Evolutionary conservation across 2,329 filamentous ascomycete genomes (phyloP).

Genomic region (Sclerotinia spermophila): DNA sequence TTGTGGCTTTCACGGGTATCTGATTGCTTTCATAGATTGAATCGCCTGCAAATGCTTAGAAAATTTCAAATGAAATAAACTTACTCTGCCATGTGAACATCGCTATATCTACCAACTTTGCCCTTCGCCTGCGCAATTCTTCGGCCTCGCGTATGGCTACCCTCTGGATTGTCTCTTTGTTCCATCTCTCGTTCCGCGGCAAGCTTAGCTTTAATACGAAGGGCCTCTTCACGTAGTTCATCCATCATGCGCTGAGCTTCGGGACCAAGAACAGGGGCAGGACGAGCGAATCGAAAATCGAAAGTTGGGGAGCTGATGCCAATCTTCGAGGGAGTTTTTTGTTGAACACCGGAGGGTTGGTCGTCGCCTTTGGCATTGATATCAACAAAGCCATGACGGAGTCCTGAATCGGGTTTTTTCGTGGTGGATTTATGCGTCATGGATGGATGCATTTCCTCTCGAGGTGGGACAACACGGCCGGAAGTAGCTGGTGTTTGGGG

Average conservation of each 20-base stretch:
- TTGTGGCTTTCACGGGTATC: background rate
- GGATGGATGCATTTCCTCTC: slow-evolving; percentile 88
- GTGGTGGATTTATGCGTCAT: slow-evolving; percentile 72
- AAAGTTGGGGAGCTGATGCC: slow-evolving; percentile 56
- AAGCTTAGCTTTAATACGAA: slow-evolving; percentile 67
- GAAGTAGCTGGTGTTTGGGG: slow-evolving; percentile 58
- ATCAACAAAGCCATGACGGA: slow-evolving; percentile 78
- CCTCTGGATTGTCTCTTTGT: slow-evolving; percentile 46
- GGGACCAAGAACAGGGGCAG: slow-evolving; percentile 55
- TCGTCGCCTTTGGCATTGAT: slow-evolving; percentile 46
- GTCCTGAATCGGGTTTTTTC: slow-evolving; percentile 72
- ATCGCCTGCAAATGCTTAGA: background rate
- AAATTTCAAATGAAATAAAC: background rate
- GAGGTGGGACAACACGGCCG: slow-evolving; percentile 64
- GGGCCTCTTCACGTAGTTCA: slow-evolving; percentile 68
- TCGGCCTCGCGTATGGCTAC: slow-evolving; percentile 48
- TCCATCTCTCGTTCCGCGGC: slow-evolving; percentile 54
- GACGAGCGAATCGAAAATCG: slow-evolving; percentile 59
- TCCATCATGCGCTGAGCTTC: slow-evolving; percentile 59
- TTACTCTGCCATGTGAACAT: slow-evolving; percentile 71
- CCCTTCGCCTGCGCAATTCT: slow-evolving; percentile 79
- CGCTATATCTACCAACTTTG: slow-evolving; percentile 75
- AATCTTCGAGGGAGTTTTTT: slow-evolving; percentile 63
- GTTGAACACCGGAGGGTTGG: slow-evolving; percentile 43
- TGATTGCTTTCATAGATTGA: background rate